Evolutionary conservation across 2,329 filamentous ascomycete genomes (phyloP).

Genomic region (Colletotrichum sp.): DNA sequence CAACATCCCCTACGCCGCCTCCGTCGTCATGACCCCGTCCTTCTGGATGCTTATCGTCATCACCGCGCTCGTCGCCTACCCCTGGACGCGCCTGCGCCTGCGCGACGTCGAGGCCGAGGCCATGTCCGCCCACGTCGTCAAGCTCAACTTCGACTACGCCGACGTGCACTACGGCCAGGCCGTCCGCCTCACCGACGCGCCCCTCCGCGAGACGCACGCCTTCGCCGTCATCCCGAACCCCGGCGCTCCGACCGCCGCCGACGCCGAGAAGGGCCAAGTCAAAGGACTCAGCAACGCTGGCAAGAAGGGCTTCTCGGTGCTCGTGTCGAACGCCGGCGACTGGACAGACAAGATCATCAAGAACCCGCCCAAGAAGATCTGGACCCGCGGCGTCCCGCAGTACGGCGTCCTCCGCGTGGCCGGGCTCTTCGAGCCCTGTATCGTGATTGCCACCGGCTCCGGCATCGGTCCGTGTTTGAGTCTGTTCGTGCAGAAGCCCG

Average conservation of each 20-base stretch:
- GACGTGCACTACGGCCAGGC: slow-evolving; percentile 61
- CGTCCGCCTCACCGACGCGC: slow-evolving; percentile 65
- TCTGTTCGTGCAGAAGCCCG: slow-evolving; percentile 44
- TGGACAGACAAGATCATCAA: slow-evolving; percentile 73
- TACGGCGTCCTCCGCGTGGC: slow-evolving; percentile 73
- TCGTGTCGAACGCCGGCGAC: slow-evolving; percentile 77
- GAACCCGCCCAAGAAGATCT: slow-evolving; percentile 65
- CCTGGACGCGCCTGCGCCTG: slow-evolving; percentile 75
- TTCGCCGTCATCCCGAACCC: slow-evolving; percentile 76
- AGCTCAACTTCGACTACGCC: slow-evolving; percentile 72
- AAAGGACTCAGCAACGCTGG: slow-evolving; percentile 30
- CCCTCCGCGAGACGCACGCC: slow-evolving; percentile 75
- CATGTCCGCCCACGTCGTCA: slow-evolving; percentile 75
- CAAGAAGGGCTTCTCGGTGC: slow-evolving; percentile 66
- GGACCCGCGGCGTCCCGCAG: slow-evolving; percentile 71
- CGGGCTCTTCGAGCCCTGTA: slow-evolving; percentile 66
- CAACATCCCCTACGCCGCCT: slow-evolving; percentile 36
- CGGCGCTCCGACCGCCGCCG: neutral
- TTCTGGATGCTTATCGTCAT: slow-evolving; percentile 74
- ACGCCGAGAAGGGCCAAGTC: slow-evolving; percentile 5
- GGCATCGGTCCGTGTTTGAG: slow-evolving; percentile 75
- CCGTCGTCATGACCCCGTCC: slow-evolving; percentile 42
- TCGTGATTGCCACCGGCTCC: slow-evolving; percentile 75
- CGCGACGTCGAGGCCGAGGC: slow-evolving; percentile 69
- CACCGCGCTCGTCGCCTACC: slow-evolving; percentile 70